phyloP scores from a whole-genome alignment of 208 protist genomes.

The Leishmania major region DNA sequence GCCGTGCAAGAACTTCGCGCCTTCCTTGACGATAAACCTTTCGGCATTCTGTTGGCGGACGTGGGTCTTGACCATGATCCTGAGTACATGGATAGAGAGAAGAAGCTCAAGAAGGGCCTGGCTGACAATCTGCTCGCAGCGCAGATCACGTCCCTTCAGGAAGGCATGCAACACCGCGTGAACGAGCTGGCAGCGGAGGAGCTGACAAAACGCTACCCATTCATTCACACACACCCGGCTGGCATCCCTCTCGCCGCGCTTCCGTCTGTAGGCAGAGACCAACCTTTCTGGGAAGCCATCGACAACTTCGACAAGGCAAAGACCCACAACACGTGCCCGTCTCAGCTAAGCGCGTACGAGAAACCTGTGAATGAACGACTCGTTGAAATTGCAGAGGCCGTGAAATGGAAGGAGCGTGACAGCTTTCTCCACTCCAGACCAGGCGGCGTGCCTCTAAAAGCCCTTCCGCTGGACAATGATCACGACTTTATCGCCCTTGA shows the following conservation, averaged over 20 bases:
- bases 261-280: conserved; percentile 32
- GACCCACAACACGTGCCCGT: neutral
- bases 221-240: conserved; percentile 31
- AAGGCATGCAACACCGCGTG: conserved; percentile 46
- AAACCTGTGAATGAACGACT: conserved; percentile 35
- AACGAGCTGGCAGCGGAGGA: conserved; percentile 50
- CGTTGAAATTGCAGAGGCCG: conserved; percentile 28
- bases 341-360: conserved; percentile 12
- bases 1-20: conserved; percentile 24
- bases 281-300: conserved; percentile 23
- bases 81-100: conserved; percentile 41
- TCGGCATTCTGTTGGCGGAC: conserved; percentile 43
- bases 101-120: conserved; percentile 18
- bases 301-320: conserved; percentile 19
- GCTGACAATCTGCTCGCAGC: neutral
- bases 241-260: conserved; percentile 35
- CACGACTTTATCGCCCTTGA: conserved; percentile 13
- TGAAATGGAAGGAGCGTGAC: conserved; percentile 33
- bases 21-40: conserved; percentile 47
- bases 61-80: conserved; percentile 40
- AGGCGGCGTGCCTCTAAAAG: conserved; percentile 21
- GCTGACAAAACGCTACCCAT: conserved; percentile 34
- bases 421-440: conserved; percentile 38
- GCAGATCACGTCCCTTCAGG: conserved; percentile 14
- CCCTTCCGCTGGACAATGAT: conserved; percentile 45